Evolutionary conservation across 331 rosid species (phyloP).

Genomic region (Pyracantha coccinea): DNA sequence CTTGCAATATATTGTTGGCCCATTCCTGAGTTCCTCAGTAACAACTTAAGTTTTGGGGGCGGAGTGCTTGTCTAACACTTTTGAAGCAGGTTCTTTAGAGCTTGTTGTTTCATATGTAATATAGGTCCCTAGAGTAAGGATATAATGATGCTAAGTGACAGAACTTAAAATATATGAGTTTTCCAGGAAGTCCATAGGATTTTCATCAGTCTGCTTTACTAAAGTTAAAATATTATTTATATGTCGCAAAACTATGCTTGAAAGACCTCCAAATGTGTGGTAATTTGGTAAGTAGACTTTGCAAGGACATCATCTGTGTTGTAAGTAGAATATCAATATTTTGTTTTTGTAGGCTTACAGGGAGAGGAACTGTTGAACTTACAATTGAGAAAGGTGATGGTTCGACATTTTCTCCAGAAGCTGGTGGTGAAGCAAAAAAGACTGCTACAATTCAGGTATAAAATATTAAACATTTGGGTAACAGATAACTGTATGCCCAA

Average conservation of each 20-base stretch:
- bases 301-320: background rate
- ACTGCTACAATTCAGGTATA: slow-evolving; percentile 70
- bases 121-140: background rate
- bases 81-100: background rate
- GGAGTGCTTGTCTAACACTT: background rate
- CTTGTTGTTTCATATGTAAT: background rate
- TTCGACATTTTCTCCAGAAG: slow-evolving; percentile 69
- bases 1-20: background rate
- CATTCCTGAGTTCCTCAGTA: background rate
- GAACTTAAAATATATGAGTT: background rate
- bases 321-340: slow-evolving; percentile 15
- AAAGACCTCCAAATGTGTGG: background rate
- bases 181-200: background rate
- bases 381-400: slow-evolving; percentile 77
- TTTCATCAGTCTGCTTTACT: background rate
- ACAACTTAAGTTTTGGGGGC: background rate
- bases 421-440: slow-evolving; percentile 68
- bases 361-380: slow-evolving; percentile 87
- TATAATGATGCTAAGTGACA: background rate
- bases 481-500: background rate
- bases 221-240: no score
- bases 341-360: slow-evolving; percentile 53
- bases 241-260: background rate
- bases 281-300: background rate
- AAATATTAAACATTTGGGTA: background rate